These are phyloP conservation scores for Sarocladium brachiariae DNA, from an alignment of 2,329 filamentous ascomycete genomes.

Conservation along the genomic window DNA sequence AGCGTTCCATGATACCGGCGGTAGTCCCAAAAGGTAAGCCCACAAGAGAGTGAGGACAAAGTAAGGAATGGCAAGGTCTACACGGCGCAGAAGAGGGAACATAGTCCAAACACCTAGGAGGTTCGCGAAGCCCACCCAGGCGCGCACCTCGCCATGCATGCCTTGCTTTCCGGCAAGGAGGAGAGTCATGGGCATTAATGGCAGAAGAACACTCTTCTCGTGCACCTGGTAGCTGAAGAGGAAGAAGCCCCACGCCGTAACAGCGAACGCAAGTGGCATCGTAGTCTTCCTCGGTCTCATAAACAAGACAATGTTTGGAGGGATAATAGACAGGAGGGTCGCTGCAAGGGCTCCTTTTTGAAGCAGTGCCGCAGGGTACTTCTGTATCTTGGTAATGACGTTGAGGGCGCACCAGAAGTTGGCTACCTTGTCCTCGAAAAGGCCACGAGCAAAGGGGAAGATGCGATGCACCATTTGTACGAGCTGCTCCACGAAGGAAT, in stretches of 20 bases:
- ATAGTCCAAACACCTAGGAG: constrained; percentile 86
- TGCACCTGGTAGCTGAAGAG: constrained; percentile 97
- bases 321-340: constrained; percentile 69
- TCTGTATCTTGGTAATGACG: constrained; percentile 77
- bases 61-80: constrained; percentile 80
- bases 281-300: constrained; percentile 69
- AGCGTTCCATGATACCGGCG: constrained; percentile 64
- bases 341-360: constrained; percentile 68
- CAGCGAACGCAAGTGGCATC: constrained; percentile 72
- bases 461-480: constrained; percentile 84
- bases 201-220: constrained; percentile 92
- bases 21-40: constrained; percentile 84
- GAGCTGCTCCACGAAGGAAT: constrained; percentile 69
- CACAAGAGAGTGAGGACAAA: constrained; percentile 77
- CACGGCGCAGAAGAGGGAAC: constrained; percentile 81
- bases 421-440: constrained; percentile 98
- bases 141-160: constrained; percentile 65
- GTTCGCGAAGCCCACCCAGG: constrained; percentile 97
- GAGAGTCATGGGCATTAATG: constrained; percentile 87
- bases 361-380: constrained; percentile 63
- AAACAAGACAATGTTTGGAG: constrained; percentile 75
- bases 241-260: constrained; percentile 94
- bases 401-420: constrained; percentile 97
- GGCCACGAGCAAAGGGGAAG: constrained; percentile 89
- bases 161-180: constrained; percentile 74